Evolutionary conservation across 139 green algal species (phyloP).

Genomic region (Picochlorum sp.): DNA sequence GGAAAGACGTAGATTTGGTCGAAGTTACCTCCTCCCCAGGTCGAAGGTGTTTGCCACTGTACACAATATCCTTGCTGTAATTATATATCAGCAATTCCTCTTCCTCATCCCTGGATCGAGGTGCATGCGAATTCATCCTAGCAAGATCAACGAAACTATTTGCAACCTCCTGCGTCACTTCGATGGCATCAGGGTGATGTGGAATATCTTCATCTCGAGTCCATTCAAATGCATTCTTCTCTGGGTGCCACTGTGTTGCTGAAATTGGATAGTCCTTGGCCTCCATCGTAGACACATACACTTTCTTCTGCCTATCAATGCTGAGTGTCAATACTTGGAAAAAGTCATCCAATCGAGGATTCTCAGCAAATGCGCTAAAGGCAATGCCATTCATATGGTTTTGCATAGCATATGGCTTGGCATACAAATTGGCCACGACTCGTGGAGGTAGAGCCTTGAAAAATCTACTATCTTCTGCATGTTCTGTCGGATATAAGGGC

Average conservation of each 20-base stretch:
- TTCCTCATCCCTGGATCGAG: constrained; percentile 37
- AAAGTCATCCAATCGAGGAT: constrained; percentile 44
- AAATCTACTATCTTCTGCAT: constrained; percentile 29
- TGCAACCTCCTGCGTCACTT: constrained; percentile 40
- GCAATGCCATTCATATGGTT: constrained; percentile 69
- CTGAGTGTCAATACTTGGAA: constrained; percentile 59
- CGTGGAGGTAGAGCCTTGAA: constrained; percentile 39
- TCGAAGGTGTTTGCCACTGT: constrained; percentile 15
- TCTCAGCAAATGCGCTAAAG: constrained; percentile 45
- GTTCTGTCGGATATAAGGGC: constrained; percentile 51
- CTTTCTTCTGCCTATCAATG: constrained; percentile 39
- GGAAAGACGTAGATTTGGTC: constrained; percentile 67
- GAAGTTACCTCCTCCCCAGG: constrained; percentile 59
- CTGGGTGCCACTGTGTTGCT: constrained; percentile 71
- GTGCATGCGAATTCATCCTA: constrained; percentile 54
- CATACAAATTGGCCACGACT: constrained; percentile 53
- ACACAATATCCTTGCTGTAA: constrained; percentile 23
- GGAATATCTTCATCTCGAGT: constrained; percentile 56
- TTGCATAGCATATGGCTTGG: constrained; percentile 65
- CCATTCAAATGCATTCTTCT: constrained; percentile 82
- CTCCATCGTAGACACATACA: constrained; percentile 73
- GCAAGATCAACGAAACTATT: constrained; percentile 67
- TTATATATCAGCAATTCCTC: constrained; percentile 74
- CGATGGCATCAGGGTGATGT: constrained; percentile 40
- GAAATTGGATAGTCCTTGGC: constrained; percentile 46